These are phyloP conservation scores for Lasiodiplodia gonubiensis DNA, from an alignment of 2,329 filamentous ascomycete species.

Conservation along the genomic window DNA sequence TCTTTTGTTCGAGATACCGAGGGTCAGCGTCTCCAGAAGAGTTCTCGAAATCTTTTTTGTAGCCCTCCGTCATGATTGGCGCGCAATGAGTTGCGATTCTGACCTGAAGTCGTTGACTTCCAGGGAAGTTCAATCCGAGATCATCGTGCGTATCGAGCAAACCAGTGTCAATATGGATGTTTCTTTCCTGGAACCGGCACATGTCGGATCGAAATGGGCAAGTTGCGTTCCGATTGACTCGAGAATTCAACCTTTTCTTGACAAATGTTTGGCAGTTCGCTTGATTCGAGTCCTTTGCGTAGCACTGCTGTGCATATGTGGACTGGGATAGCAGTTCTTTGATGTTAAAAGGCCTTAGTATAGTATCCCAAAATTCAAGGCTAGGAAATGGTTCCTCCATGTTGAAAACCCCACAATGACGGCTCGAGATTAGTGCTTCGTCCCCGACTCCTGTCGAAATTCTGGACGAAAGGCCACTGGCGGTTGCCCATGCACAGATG, in stretches of 20 bases:
- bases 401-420: too few relatives aligned
- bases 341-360: accelerated
- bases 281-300: not conserved
- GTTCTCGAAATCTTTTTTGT: not conserved
- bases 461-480: conserved; percentile 27
- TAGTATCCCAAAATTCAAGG: too few relatives aligned
- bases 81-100: conserved; percentile 29
- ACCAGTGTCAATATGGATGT: conserved; percentile 34
- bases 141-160: conserved; percentile 32
- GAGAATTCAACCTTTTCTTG: conserved; percentile 21
- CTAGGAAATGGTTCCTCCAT: too few relatives aligned
- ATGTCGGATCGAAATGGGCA: conserved; percentile 31
- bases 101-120: conserved; percentile 27
- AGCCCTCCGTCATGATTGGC: conserved; percentile 12
- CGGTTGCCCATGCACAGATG: conserved; percentile 8
- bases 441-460: conserved; percentile 17
- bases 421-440: conserved; percentile 10
- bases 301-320: conserved; percentile 17
- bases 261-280: conserved; percentile 25
- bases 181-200: conserved; percentile 28
- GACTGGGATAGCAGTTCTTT: too few relatives aligned
- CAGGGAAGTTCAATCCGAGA: conserved; percentile 34
- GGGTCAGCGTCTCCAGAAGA: accelerated
- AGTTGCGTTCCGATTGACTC: conserved; percentile 18
- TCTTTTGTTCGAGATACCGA: too few relatives aligned